Base-by-base conservation (phyloP, 169 alveolate genomes). In the Eimeria brunetti region DNA sequence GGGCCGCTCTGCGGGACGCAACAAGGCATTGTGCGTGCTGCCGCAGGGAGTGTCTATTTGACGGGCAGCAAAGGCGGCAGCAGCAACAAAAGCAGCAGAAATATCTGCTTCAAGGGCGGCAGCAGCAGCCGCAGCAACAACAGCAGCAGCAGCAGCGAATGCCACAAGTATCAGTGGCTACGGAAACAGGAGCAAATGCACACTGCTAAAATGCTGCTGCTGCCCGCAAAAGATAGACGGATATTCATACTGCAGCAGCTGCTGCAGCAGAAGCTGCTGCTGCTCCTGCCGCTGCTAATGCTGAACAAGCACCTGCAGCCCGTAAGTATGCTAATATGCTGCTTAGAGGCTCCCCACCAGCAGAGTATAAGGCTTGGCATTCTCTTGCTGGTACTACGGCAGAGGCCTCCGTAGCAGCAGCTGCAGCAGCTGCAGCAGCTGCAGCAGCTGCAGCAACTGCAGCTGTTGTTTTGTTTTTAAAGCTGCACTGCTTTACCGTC, bases 101-200 rank as follows among this genome's bases (percentile, higher is more conserved):
- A 24, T 27, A 14, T 3, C 46, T 41, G 4, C 4, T 41, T 41
- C 4, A 41, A 41, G 46, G 46, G 46, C 46, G 33, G 80, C 62
- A 76, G 62, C 33, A 24, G 64, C 86, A 18, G 86, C 60, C 7
- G 67, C 67, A 78, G 88, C 67, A 78, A 64, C 64, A 51, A 46
- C 16, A 1, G 83, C 12, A 80, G 88, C 88, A 49, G 49, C 67
- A 51, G 46, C 46, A 16, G 86, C 62, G 46, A 41, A 41, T 41
- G 46, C 46, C 46, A 3, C 22, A 62, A 49, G 27, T 4, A 78
- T 62, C 67, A 16, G 51, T 38, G 14, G 46, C 0, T 11, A 64
- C 88, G 24, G n/a, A 22, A 49, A 44, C 44, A 6, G 14, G 0
- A 2, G 36, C 30, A 20, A 30, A 67, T n/a, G 75, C 18, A 64